Conservation (phyloP, 164 flowering plant genomes). For the Nelumbo lutea region DNA sequence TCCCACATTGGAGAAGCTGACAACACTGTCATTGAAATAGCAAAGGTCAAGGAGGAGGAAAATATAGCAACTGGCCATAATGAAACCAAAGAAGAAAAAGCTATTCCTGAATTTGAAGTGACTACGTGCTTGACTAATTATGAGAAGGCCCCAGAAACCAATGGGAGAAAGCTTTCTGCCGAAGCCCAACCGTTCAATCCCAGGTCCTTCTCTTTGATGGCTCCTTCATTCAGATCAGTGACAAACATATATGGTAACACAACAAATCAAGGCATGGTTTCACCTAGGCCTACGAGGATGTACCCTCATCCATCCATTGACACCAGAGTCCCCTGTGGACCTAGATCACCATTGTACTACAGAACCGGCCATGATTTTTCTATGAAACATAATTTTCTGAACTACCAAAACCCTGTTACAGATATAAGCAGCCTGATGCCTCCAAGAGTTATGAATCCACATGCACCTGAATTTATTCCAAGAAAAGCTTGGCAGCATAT, state of each 20-base stretch:
- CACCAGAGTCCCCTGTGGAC: constrained; percentile 68
- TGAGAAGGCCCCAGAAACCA: constrained; percentile 31
- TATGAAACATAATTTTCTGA: constrained; percentile 40
- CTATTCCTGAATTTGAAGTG: constrained; percentile 25
- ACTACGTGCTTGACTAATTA: not conserved
- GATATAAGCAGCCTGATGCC: constrained; percentile 30
- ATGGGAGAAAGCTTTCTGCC: constrained; percentile 68
- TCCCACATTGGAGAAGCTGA: constrained; percentile 23
- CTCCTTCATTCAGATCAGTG: constrained; percentile 25
- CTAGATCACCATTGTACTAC: constrained; percentile 63
- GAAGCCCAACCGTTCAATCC: constrained; percentile 88
- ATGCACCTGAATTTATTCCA: constrained; percentile 82
- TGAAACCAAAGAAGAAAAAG: constrained; percentile 20
- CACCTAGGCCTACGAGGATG: constrained; percentile 35
- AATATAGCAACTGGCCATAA: constrained; percentile 20
- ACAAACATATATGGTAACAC: constrained; percentile 46
- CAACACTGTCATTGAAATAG: constrained; percentile 11
- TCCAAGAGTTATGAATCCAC: constrained; percentile 67
- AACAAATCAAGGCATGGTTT: constrained; percentile 40
- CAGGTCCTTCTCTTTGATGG: constrained; percentile 26
- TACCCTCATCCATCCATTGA: constrained; percentile 24
- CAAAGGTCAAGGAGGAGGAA: constrained; percentile 26
- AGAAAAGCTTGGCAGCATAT: constrained; percentile 38
- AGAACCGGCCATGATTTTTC: constrained; percentile 41
- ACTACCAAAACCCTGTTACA: constrained; percentile 30